Conservation (phyloP, 2,329 filamentous ascomycete species). For the Chalaropsis ovoidea region DNA sequence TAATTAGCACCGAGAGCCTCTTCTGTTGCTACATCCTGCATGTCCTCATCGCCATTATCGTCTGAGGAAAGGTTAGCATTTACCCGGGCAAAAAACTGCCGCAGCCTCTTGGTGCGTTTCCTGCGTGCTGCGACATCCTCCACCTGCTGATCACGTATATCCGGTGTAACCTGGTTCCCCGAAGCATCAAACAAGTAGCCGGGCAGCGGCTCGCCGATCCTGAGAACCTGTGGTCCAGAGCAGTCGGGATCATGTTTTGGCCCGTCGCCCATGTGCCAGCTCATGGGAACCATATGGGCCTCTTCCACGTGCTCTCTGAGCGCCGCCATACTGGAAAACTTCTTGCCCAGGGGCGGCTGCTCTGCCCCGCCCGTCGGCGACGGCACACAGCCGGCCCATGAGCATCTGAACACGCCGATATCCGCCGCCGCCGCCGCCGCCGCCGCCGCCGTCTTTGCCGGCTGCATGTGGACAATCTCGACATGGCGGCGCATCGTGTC, state of each 20-base stretch:
- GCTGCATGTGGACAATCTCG: slow-evolving; percentile 39
- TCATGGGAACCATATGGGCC: slow-evolving; percentile 43
- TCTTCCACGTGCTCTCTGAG: slow-evolving; percentile 45
- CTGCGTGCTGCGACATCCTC: slow-evolving; percentile 41
- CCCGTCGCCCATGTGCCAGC: slow-evolving; percentile 53
- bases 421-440: not conserved
- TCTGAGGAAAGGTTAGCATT: slow-evolving; percentile 38
- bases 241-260: slow-evolving; percentile 29
- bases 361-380: not conserved
- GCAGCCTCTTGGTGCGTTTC: slow-evolving; percentile 38
- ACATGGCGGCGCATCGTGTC: slow-evolving; percentile 49
- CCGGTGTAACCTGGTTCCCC: slow-evolving; percentile 50
- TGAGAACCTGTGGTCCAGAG: slow-evolving; percentile 24
- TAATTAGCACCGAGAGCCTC: not conserved
- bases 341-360: not conserved
- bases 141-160: slow-evolving; percentile 42
- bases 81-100: slow-evolving; percentile 36
- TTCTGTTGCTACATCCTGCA: slow-evolving; percentile 28
- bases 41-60: slow-evolving; percentile 28
- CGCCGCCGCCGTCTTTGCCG: not conserved
- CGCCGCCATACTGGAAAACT: slow-evolving; percentile 28
- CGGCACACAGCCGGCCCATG: slow-evolving; percentile 32
- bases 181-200: slow-evolving; percentile 43
- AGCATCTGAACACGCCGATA: slow-evolving; percentile 26
- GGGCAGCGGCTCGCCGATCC: slow-evolving; percentile 33